These are phyloP conservation scores for Trapa incisa DNA, from an alignment of 345 rosid species.

Conservation along the genomic window DNA sequence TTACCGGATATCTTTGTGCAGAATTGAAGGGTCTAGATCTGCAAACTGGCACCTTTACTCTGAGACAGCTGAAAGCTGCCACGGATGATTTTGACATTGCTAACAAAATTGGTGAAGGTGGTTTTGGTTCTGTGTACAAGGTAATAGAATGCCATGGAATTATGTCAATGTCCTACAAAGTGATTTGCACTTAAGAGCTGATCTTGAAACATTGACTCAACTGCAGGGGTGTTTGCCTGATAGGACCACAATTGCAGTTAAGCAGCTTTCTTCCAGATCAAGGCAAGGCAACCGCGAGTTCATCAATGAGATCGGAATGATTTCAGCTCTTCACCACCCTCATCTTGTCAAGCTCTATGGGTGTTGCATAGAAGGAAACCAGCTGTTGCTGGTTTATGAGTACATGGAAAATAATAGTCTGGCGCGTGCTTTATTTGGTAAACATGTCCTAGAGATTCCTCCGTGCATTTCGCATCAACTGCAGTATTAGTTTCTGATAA, in stretches of 20 bases:
- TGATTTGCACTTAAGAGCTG: background rate
- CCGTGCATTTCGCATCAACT: background rate
- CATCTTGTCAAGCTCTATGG: conserved; percentile 21
- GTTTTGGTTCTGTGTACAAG: conserved; percentile 15
- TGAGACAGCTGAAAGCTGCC: conserved; percentile 15
- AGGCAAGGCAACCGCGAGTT: conserved; percentile 22
- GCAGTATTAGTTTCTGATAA: too few relatives aligned
- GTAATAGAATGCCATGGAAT: background rate
- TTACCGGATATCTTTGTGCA: background rate
- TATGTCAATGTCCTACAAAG: background rate
- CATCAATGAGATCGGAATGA: conserved; percentile 18
- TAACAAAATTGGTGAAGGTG: conserved; percentile 21
- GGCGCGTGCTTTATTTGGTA: conserved; percentile 16
- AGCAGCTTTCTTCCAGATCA: conserved; percentile 18
- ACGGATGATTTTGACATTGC: conserved; percentile 10
- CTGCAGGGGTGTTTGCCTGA: conserved; percentile 15
- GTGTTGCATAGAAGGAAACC: conserved; percentile 19
- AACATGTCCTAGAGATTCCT: background rate
- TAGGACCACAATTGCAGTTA: conserved; percentile 17
- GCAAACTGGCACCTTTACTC: conserved; percentile 12
- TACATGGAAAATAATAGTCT: conserved; percentile 23
- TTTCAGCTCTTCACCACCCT: conserved; percentile 17
- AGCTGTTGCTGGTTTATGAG: conserved; percentile 15
- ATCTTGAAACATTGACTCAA: background rate
- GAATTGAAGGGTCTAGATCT: conserved; percentile 10